These are phyloP conservation scores for Diplocarpon rosae DNA, from an alignment of 2,329 filamentous ascomycete species.

Conservation along the genomic window DNA sequence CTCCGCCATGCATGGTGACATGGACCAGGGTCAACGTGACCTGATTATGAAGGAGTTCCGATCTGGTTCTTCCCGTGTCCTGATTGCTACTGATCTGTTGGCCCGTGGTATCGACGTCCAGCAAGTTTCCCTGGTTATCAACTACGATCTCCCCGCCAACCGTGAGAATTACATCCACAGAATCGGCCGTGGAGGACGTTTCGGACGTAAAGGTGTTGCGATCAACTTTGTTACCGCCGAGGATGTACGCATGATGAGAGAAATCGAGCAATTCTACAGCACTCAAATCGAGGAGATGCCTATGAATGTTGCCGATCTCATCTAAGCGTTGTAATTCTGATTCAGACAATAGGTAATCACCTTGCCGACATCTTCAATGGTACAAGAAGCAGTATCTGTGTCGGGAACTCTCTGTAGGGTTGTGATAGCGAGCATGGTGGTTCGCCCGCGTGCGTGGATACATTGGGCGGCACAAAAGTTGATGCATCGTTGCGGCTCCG, in stretches of 20 bases:
- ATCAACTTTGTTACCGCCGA: conserved; percentile 99
- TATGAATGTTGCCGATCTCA: conserved; percentile 77
- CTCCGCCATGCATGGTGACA: conserved; percentile 99
- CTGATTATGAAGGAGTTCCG: conserved; percentile 99
- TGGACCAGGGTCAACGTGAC: conserved; percentile 96
- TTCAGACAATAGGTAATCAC: conserved; percentile 25
- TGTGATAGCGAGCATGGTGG: conserved; percentile 29
- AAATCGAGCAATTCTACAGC: conserved; percentile 99
- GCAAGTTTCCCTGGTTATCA: conserved; percentile 99
- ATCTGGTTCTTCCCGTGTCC: conserved; percentile 92
- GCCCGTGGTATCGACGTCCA: conserved; percentile 99
- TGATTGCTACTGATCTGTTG: conserved; percentile 95
- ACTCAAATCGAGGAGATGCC: conserved; percentile 99
- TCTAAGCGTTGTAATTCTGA: conserved; percentile 37
- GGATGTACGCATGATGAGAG: conserved; percentile 98
- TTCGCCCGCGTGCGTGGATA: conserved; percentile 27
- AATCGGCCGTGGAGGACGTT: conserved; percentile 98
- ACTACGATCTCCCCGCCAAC: conserved; percentile 98
- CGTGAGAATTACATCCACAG: conserved; percentile 99
- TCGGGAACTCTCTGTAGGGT: conserved; percentile 21
- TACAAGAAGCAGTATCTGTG: conserved; percentile 12
- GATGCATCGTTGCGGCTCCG: conserved; percentile 21
- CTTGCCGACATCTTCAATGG: conserved; percentile 18
- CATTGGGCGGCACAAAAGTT: conserved; percentile 27
- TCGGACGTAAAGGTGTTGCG: conserved; percentile 99